Conservation (phyloP, 768 basidiomycete species). For the Naganishia vaughanmartiniae region DNA sequence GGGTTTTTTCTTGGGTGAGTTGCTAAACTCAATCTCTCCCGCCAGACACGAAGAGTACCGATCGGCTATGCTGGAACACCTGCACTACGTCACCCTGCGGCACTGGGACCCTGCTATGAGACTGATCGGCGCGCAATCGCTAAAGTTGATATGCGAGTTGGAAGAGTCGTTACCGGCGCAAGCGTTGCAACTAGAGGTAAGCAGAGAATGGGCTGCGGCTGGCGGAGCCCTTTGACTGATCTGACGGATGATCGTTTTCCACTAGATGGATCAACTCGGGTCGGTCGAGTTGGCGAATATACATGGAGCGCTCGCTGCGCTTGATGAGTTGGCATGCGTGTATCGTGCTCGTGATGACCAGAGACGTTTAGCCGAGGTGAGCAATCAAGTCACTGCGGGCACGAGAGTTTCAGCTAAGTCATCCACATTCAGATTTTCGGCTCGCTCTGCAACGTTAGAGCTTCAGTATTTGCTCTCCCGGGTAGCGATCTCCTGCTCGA, state of each 20-base stretch:
- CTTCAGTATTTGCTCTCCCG: slow-evolving; percentile 62
- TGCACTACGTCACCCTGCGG: slow-evolving; percentile 69
- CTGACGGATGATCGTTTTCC: not conserved
- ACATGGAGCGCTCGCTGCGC: slow-evolving; percentile 75
- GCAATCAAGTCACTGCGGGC: not conserved
- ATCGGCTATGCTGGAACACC: slow-evolving; percentile 65
- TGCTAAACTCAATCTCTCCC: slow-evolving; percentile 10
- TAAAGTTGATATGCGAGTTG: slow-evolving; percentile 65
- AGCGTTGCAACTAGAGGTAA: slow-evolving; percentile 23
- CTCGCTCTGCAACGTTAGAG: slow-evolving; percentile 61
- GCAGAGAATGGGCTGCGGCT: not conserved
- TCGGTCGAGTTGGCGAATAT: slow-evolving; percentile 69
- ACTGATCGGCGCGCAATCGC: slow-evolving; percentile 69
- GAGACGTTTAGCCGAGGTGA: slow-evolving; percentile 57
- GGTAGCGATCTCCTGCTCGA: slow-evolving; percentile 70
- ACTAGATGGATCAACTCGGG: slow-evolving; percentile 55
- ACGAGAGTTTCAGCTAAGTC: no score
- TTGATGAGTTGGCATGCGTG: slow-evolving; percentile 67
- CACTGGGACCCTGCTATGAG: slow-evolving; percentile 89
- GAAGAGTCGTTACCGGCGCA: not conserved
- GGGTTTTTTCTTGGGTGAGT: not conserved
- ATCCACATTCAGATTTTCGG: slow-evolving; percentile 62
- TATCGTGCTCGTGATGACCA: slow-evolving; percentile 46
- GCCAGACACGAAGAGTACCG: slow-evolving; percentile 76
- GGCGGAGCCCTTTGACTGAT: not conserved